Evolutionary conservation across 352 stramenopile species (phyloP).

Genomic region (Pythium phragmitis): DNA sequence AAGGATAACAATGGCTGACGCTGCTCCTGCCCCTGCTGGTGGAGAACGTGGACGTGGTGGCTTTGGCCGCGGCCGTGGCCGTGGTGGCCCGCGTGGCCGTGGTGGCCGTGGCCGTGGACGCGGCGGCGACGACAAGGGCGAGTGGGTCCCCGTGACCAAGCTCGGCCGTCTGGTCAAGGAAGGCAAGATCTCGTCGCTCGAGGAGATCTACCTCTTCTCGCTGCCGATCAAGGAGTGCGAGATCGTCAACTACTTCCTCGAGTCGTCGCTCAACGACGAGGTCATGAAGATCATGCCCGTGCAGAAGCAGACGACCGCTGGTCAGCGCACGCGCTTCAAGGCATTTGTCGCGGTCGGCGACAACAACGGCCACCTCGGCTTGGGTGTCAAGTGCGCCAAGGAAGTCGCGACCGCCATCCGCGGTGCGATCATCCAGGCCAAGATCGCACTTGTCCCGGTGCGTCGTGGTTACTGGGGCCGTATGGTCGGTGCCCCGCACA

Average conservation of each 20-base stretch:
- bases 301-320: slow-evolving; percentile 99
- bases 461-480: slow-evolving; percentile 99
- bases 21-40: slow-evolving; percentile 66
- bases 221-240: slow-evolving; percentile 99
- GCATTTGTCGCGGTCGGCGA: slow-evolving; percentile 99
- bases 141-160: slow-evolving; percentile 99
- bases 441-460: slow-evolving; percentile 98
- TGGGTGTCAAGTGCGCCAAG: slow-evolving; percentile 99
- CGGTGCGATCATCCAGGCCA: slow-evolving; percentile 98
- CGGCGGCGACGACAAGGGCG: slow-evolving; percentile 90
- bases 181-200: slow-evolving; percentile 98
- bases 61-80: slow-evolving; percentile 89
- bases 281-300: slow-evolving; percentile 99
- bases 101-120: slow-evolving; percentile 83
- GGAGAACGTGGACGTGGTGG: slow-evolving; percentile 91
- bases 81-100: slow-evolving; percentile 81
- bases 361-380: slow-evolving; percentile 97
- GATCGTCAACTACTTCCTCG: slow-evolving; percentile 99
- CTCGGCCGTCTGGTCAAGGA: slow-evolving; percentile 99
- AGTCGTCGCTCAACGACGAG: slow-evolving; percentile 98
- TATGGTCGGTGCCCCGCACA: slow-evolving; percentile 95
- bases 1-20: slow-evolving; percentile 81
- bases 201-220: slow-evolving; percentile 99
- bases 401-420: slow-evolving; percentile 99
- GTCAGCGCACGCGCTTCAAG: slow-evolving; percentile 99